These are phyloP conservation scores for Saccharomyces pastorianus DNA, from an alignment of 1,139 yeast genomes.

Conservation along the genomic window DNA sequence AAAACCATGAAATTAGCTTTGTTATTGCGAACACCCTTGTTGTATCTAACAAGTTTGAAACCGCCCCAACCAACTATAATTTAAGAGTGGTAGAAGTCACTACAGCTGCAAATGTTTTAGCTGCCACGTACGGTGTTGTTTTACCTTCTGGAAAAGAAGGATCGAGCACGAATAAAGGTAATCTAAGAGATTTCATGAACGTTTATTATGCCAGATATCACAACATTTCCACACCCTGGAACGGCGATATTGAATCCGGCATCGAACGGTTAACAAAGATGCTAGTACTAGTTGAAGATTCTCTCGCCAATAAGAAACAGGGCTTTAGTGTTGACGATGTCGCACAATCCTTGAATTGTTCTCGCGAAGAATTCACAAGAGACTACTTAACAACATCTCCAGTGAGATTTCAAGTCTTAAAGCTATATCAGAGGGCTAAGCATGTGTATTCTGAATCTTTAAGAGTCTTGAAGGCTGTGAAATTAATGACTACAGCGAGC, in stretches of 20 bases:
- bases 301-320: constrained; percentile 31
- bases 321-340: constrained; percentile 49
- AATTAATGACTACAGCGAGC: constrained; percentile 31
- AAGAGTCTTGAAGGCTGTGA: constrained; percentile 48
- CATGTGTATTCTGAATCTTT: constrained; percentile 61
- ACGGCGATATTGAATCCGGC: constrained; percentile 44
- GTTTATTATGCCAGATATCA: constrained; percentile 37
- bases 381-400: constrained; percentile 47
- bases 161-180: constrained; percentile 54
- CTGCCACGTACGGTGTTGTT: constrained; percentile 39
- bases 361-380: constrained; percentile 38
- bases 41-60: constrained; percentile 56
- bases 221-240: constrained; percentile 37
- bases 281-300: constrained; percentile 39
- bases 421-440: constrained; percentile 50
- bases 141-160: constrained; percentile 37
- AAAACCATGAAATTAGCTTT: constrained; percentile 43
- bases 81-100: constrained; percentile 65
- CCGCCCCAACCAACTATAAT: constrained; percentile 64
- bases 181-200: constrained; percentile 58
- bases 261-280: constrained; percentile 36
- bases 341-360: constrained; percentile 39
- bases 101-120: constrained; percentile 52
- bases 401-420: constrained; percentile 48
- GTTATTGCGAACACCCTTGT: constrained; percentile 59